These are phyloP conservation scores for Globisporangium abappressorium DNA, from an alignment of 352 stramenopile genomes.

Conservation along the genomic window DNA sequence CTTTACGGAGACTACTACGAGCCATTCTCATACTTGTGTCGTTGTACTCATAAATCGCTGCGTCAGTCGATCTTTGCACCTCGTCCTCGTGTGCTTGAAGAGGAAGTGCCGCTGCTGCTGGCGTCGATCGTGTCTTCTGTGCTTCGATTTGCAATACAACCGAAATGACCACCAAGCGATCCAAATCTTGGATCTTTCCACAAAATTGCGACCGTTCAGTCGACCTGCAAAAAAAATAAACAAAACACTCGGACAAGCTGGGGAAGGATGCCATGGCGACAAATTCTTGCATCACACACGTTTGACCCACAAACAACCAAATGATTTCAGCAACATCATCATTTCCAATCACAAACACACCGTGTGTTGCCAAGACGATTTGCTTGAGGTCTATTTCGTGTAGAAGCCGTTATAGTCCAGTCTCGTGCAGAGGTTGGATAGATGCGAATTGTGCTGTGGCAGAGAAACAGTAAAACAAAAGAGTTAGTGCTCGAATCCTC, in stretches of 20 bases:
- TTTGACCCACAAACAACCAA: not conserved
- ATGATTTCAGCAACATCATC: not conserved
- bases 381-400: conserved; percentile 38
- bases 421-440: conserved; percentile 62
- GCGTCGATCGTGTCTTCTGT: not conserved
- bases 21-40: not conserved
- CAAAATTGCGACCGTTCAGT: not conserved
- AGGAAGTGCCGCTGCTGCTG: not conserved
- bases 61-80: not conserved
- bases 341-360: conserved; percentile 3
- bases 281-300: not conserved
- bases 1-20: not conserved
- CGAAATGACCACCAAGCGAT: conserved; percentile 1
- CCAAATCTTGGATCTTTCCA: conserved; percentile 12
- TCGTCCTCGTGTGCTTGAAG: not conserved
- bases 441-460: conserved; percentile 56
- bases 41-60: not conserved
- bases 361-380: not conserved
- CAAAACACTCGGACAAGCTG: not conserved
- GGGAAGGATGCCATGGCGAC: too few species aligned
- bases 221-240: not conserved
- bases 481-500: not conserved
- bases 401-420: conserved; percentile 74
- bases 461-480: conserved; percentile 3
- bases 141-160: not conserved